Percentiles rank a stretch among this genome's conserved stretches.
phyloP scores from a whole-genome alignment of 2,329 filamentous ascomycete genomes.

The Epichloe uncinata region DNA sequence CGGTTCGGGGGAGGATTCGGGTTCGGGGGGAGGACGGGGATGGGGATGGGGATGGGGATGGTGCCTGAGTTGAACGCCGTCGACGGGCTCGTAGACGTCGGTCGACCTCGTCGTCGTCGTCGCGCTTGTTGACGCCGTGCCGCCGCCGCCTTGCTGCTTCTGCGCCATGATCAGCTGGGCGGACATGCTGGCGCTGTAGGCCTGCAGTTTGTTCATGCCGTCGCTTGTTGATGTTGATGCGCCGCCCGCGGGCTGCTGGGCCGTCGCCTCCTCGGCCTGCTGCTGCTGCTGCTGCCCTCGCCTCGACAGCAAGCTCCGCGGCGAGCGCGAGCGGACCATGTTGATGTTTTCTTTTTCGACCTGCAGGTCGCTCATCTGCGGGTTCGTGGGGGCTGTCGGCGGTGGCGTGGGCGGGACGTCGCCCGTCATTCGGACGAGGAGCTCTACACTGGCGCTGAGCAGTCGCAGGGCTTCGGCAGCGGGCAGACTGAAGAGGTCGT shows the following conservation, averaged over 20 bases:
- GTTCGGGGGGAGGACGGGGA: no score
- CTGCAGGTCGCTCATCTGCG: conserved; percentile 51
- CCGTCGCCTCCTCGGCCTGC: conserved; percentile 17
- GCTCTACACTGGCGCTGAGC: conserved; percentile 58
- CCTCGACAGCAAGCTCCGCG: conserved; percentile 32
- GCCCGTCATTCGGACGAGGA: conserved; percentile 57
- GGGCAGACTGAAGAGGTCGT: conserved; percentile 62
- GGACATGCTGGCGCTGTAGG: conserved; percentile 16
- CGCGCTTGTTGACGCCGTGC: not conserved
- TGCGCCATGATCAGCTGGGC: conserved; percentile 14
- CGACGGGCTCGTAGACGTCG: conserved; percentile 26
- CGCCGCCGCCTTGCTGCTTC: not conserved
- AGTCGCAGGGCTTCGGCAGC: conserved; percentile 66
- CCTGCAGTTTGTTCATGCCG: conserved; percentile 11
- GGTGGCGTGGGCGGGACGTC: conserved; percentile 74
- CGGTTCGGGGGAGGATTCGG: conserved; percentile 8
- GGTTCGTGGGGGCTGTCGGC: conserved; percentile 46
- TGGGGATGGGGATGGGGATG: conserved; percentile 3
- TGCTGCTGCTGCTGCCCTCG: conserved; percentile 23
- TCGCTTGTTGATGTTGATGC: not conserved
- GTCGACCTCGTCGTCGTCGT: not conserved
- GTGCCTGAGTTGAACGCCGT: conserved; percentile 40
- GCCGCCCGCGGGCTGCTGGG: not conserved
- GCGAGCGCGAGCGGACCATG: conserved; percentile 44
- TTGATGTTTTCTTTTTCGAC: conserved; percentile 48